A percentile compares a stretch with the other conserved stretches of the same genome.
These are phyloP conservation scores for Ophiostoma ulmi DNA, from an alignment of 2,329 filamentous ascomycete species.

Conservation along the genomic window DNA sequence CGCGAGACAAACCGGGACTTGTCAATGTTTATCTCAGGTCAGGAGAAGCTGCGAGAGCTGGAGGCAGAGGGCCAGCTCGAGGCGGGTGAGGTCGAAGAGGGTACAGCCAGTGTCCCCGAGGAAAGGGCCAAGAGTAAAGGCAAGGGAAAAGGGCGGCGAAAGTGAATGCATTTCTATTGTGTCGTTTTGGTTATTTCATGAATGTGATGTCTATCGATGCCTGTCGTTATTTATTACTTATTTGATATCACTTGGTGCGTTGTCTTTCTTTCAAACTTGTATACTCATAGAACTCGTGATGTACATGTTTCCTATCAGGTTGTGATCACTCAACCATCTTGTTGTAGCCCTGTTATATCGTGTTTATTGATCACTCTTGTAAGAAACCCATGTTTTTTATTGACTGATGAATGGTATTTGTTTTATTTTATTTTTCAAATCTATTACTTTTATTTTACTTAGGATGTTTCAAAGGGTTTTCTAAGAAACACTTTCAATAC, in stretches of 20 bases:
- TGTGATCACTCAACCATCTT: too few relatives aligned
- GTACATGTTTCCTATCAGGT: too few relatives aligned
- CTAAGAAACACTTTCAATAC: too few relatives aligned
- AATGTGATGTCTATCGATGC: neutral
- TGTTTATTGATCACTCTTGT: too few relatives aligned
- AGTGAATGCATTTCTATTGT: neutral
- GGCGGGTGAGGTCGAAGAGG: slow-evolving; percentile 69
- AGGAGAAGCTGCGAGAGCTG: slow-evolving; percentile 71
- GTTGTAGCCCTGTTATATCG: too few relatives aligned
- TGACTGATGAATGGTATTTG: too few relatives aligned
- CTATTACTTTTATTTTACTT: too few relatives aligned
- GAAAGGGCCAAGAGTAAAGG: slow-evolving; percentile 48
- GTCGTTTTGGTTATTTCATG: neutral
- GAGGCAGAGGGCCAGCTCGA: slow-evolving; percentile 54
- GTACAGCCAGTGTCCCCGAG: slow-evolving; percentile 62
- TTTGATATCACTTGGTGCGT: neutral
- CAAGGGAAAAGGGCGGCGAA: slow-evolving; percentile 23
- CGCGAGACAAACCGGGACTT: slow-evolving; percentile 83
- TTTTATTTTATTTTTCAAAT: too few relatives aligned
- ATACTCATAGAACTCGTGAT: too few relatives aligned
- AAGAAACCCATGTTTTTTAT: too few relatives aligned
- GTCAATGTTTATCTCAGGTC: slow-evolving; percentile 78
- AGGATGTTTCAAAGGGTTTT: too few relatives aligned
- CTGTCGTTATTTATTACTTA: neutral
- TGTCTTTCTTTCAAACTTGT: neutral